Percentiles rank a stretch among this genome's conserved stretches.
Evolutionary conservation across 2,329 filamentous ascomycete genomes (phyloP).

Genomic region (Cladophialophora chaetospira): DNA sequence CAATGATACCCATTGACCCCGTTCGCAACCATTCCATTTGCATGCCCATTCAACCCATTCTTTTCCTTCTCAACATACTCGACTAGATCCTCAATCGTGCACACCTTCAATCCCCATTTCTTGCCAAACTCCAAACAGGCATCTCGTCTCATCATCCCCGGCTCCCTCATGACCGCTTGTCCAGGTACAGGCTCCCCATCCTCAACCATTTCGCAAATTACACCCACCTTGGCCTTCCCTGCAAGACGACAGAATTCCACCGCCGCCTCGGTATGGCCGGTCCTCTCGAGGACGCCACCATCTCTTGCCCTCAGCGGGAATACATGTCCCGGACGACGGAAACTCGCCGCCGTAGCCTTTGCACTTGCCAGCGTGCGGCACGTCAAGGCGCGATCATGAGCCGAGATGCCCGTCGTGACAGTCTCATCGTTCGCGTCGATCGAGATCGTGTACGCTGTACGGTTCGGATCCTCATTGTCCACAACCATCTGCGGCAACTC

Average conservation of each 20-base stretch:
- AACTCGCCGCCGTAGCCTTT: conserved; percentile 56
- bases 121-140: conserved; percentile 85
- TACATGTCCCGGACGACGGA: conserved; percentile 86
- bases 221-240: conserved; percentile 73
- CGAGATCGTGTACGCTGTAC: conserved; percentile 90
- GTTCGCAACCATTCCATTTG: conserved; percentile 9
- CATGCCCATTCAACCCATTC: conserved; percentile 42
- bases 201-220: conserved; percentile 89
- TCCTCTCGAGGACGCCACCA: conserved; percentile 77
- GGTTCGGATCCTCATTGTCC: conserved; percentile 73
- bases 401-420: conserved; percentile 86
- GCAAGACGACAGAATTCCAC: conserved; percentile 86
- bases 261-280: conserved; percentile 90
- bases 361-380: conserved; percentile 76
- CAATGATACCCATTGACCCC: conserved; percentile 19
- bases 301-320: conserved; percentile 77
- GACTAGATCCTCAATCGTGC: conserved; percentile 91
- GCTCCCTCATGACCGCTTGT: conserved; percentile 59
- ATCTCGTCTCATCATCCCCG: conserved; percentile 90
- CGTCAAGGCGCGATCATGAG: conserved; percentile 80
- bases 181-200: conserved; percentile 70
- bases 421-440: conserved; percentile 74
- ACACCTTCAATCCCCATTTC: conserved; percentile 86
- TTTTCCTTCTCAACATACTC: conserved; percentile 75
- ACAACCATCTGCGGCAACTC: conserved; percentile 86